These are phyloP conservation scores for Tricholoma sp. DNA, from an alignment of 768 basidiomycete species.

Conservation along the genomic window DNA sequence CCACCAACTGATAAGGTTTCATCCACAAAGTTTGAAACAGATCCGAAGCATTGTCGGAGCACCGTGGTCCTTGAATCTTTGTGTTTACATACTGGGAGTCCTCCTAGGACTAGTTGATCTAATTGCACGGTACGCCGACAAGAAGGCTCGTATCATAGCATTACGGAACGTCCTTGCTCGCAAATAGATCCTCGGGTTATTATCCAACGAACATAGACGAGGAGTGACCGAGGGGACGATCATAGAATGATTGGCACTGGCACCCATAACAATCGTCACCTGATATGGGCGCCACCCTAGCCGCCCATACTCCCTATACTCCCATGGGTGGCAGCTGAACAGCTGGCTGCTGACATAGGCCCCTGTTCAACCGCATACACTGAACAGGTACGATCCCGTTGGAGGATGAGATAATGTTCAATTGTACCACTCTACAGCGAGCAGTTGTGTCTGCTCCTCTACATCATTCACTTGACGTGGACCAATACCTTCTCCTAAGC, in stretches of 20 bases:
- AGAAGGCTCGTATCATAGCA: neutral
- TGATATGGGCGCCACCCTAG: conserved; percentile 10
- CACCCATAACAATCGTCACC: neutral
- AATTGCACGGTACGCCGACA: neutral
- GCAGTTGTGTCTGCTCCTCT: neutral
- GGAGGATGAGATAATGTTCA: neutral
- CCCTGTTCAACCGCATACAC: neutral
- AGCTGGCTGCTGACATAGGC: neutral
- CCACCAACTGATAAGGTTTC: neutral
- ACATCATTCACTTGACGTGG: neutral
- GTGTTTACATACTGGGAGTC: neutral
- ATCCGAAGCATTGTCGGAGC: neutral
- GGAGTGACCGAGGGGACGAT: conserved; percentile 5
- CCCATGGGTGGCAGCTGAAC: neutral
- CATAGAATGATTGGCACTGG: too few species aligned
- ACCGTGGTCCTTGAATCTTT: neutral
- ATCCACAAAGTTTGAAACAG: neutral
- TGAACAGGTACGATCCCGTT: too few species aligned
- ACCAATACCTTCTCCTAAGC: conserved; percentile 22
- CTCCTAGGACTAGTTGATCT: neutral
- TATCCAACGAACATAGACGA: neutral
- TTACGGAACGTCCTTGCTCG: conserved; percentile 3
- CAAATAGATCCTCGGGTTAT: conserved; percentile 2
- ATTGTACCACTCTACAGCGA: neutral
- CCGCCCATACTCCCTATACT: neutral